Base-by-base conservation (phyloP, 2,329 filamentous ascomycete species). In the Diplodia seriata region DNA sequence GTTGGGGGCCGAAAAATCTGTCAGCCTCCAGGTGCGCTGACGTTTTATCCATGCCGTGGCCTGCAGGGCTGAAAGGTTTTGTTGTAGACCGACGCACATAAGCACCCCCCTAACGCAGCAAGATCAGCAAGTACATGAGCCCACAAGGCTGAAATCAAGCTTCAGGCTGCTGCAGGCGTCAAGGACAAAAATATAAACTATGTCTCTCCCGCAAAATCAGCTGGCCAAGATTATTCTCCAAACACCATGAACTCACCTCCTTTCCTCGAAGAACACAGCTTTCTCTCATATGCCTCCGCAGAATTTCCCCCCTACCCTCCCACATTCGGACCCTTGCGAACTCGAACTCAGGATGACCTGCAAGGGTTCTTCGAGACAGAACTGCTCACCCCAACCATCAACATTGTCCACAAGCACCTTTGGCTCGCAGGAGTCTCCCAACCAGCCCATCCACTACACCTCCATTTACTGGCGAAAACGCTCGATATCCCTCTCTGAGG, bases 401-500 rank as follows among this genome's bases (percentile, higher is more conserved):
- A 38, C n/a, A 38, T 18, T 12, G 5, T 56, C 31, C 33, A 26
- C 26, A 33, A 6, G 15, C 31, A 56, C 33, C 54, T 56, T 8
- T 56, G 33, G 33, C 23, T 56, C 18, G 54, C 54, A 14, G 33
- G 54, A 20, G 29, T 40, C 4, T n/a, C 33, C 31, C 23, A 12
- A 1, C 33, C 54, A n/a, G 67, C 62, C 3, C 33, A 56, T 9
- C 40, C 47, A 2, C 68, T 70, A 23, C 69, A 70, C 53, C 26
- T 36, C 12, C 65, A 70, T 20, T 9, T 31, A 4, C 12, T 68
- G 43, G 4, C 54, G 12, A 56, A 56, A 38, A 6, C 56, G 68
- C 23, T 11, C n/a, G 7, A 61, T 68, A 5, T 9, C 62, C 18
- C 18, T 55, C 4, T 62, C 47, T 15, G 65, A 70, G 29, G 36